These are phyloP conservation scores for Rubia peregrina DNA, from an alignment of 305 asterid species.

Conservation along the genomic window DNA sequence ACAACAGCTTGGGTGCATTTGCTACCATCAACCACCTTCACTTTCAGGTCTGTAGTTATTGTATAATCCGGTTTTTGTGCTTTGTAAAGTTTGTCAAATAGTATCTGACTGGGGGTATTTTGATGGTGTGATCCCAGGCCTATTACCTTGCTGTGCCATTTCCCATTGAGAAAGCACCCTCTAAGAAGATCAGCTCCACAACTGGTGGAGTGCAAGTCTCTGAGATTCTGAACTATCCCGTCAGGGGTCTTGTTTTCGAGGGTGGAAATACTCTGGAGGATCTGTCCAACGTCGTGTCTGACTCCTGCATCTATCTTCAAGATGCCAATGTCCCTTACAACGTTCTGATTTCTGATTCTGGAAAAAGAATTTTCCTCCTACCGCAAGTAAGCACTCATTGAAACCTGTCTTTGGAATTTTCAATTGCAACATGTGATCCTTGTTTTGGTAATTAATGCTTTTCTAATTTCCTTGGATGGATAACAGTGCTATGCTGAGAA, in stretches of 20 bases:
- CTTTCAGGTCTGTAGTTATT: slow-evolving; percentile 43
- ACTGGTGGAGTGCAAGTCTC: slow-evolving; percentile 51
- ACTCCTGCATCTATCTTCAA: slow-evolving; percentile 72
- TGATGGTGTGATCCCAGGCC: slow-evolving; percentile 31
- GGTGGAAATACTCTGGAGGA: slow-evolving; percentile 53
- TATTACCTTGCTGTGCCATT: slow-evolving; percentile 70
- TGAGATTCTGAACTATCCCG: slow-evolving; percentile 67
- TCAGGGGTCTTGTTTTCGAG: slow-evolving; percentile 70
- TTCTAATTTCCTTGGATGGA: slow-evolving; percentile 8
- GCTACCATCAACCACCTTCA: slow-evolving; percentile 97
- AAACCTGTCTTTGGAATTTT: not conserved
- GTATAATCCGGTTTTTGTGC: not conserved
- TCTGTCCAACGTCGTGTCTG: slow-evolving; percentile 54
- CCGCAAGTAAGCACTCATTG: slow-evolving; percentile 51
- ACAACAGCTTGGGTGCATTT: slow-evolving; percentile 93
- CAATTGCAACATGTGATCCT: not conserved
- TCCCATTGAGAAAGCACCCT: slow-evolving; percentile 76
- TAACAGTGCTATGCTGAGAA: slow-evolving; percentile 82
- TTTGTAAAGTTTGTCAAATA: not conserved
- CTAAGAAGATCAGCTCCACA: slow-evolving; percentile 44
- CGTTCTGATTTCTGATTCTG: slow-evolving; percentile 71
- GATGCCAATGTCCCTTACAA: slow-evolving; percentile 74
- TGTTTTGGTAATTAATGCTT: not conserved
- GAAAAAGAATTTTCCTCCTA: slow-evolving; percentile 65
- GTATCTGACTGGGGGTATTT: no score